Conservation (phyloP, 1,284 basidiomycete genomes). For the Cryptococcus sp. region DNA sequence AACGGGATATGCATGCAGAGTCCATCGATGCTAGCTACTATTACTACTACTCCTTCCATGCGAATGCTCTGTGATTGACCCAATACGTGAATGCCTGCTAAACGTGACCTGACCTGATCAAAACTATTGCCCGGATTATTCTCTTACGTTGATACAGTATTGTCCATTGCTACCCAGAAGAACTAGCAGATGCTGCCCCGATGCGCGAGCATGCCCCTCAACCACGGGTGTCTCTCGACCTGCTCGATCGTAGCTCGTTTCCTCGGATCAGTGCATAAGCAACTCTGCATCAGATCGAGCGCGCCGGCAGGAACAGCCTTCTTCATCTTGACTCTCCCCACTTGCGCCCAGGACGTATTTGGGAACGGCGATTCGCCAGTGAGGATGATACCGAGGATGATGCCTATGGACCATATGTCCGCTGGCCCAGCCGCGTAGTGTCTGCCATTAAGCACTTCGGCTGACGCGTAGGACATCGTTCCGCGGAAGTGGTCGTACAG, state of each 20-base stretch:
- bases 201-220: conserved; percentile 45
- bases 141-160: no score
- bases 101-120: neutral
- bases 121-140: no score
- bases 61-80: neutral
- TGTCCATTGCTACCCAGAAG: no score
- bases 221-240: conserved; percentile 76
- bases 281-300: conserved; percentile 67
- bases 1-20: no score
- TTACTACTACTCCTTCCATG: no score
- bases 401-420: conserved; percentile 90
- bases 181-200: conserved; percentile 16
- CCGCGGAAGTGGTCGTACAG: conserved; percentile 70
- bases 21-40: no score
- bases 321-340: conserved; percentile 53
- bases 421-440: conserved; percentile 68
- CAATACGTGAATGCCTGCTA: neutral
- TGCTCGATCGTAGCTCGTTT: conserved; percentile 69
- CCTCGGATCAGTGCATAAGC: conserved; percentile 71
- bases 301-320: conserved; percentile 43
- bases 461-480: conserved; percentile 51
- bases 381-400: conserved; percentile 80
- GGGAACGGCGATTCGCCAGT: conserved; percentile 84
- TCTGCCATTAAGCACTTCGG: conserved; percentile 59
- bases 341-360: conserved; percentile 67